These are phyloP conservation scores for Agrostemma githago DNA, from an alignment of 148 eudicot species.

Conservation along the genomic window DNA sequence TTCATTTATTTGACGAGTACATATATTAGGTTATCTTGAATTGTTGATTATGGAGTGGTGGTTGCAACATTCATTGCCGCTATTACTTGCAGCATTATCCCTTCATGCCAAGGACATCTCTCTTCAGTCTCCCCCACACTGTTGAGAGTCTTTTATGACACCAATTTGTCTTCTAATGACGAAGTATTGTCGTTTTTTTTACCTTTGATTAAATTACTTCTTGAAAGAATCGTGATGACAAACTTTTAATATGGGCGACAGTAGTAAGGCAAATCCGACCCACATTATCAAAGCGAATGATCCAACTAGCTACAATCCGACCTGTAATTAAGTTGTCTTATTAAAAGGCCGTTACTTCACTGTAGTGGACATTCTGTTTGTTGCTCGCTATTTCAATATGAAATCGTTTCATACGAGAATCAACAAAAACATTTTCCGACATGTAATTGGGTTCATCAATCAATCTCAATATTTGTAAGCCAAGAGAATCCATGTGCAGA, in stretches of 20 bases:
- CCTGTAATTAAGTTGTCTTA: not conserved
- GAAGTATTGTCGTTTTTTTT: too few species aligned
- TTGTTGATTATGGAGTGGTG: constrained; percentile 18
- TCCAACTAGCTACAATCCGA: not conserved
- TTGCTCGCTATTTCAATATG: too few species aligned
- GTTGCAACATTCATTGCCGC: constrained; percentile 27
- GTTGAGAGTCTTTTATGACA: not conserved
- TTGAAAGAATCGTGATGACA: too few species aligned
- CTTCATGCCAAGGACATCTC: constrained; percentile 6
- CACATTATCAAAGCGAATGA: not conserved
- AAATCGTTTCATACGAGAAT: not conserved
- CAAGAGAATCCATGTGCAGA: constrained; percentile 17
- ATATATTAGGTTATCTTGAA: not conserved
- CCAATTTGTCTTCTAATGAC: too few species aligned
- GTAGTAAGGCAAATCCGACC: not conserved
- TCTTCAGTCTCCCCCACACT: not conserved
- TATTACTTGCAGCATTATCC: constrained; percentile 5
- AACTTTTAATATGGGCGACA: too few species aligned
- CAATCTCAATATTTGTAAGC: too few species aligned
- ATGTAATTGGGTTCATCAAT: not conserved
- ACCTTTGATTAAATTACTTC: too few species aligned
- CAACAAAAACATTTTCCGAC: not conserved
- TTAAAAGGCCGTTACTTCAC: not conserved
- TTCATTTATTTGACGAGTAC: too few species aligned
- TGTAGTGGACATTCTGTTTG: too few species aligned